Conservation (phyloP, 2,329 filamentous ascomycete genomes). For the Exophiala alcalophila region DNA sequence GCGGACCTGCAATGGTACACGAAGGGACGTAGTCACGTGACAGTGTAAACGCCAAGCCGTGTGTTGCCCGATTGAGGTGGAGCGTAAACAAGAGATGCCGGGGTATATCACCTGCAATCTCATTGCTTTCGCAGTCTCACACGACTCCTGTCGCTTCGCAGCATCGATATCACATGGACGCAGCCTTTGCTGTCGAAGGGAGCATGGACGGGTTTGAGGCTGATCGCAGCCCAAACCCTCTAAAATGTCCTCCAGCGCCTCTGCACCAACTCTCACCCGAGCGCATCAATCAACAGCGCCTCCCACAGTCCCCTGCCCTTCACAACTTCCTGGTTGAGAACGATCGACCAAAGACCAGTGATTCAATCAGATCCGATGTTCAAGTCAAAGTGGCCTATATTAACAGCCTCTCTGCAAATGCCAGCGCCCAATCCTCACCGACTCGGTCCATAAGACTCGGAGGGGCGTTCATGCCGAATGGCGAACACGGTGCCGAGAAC, state of each 20-base stretch:
- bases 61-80: constrained; percentile 4
- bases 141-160: not conserved
- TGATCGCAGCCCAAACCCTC: constrained; percentile 18
- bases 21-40: no score
- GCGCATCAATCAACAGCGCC: constrained; percentile 48
- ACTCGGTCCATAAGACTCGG: constrained; percentile 13
- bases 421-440: constrained; percentile 29
- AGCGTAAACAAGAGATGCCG: constrained; percentile 16
- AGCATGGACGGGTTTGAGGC: constrained; percentile 14
- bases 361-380: constrained; percentile 43
- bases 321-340: constrained; percentile 31
- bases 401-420: constrained; percentile 38
- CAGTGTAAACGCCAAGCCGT: no score
- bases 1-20: no score
- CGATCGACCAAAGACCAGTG: constrained; percentile 33
- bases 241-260: constrained; percentile 32
- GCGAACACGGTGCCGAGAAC: constrained; percentile 35
- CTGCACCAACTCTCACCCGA: constrained; percentile 48
- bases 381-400: constrained; percentile 50
- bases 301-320: constrained; percentile 41
- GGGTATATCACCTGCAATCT: not conserved
- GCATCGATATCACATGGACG: constrained; percentile 12
- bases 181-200: constrained; percentile 13
- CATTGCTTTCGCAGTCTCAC: no score
- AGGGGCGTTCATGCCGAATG: constrained; percentile 15